A percentile compares a stretch with the other conserved stretches of the same genome.
Evolutionary conservation across 208 protist genomes (phyloP).

Genomic region (Trypanosoma boissoni): DNA sequence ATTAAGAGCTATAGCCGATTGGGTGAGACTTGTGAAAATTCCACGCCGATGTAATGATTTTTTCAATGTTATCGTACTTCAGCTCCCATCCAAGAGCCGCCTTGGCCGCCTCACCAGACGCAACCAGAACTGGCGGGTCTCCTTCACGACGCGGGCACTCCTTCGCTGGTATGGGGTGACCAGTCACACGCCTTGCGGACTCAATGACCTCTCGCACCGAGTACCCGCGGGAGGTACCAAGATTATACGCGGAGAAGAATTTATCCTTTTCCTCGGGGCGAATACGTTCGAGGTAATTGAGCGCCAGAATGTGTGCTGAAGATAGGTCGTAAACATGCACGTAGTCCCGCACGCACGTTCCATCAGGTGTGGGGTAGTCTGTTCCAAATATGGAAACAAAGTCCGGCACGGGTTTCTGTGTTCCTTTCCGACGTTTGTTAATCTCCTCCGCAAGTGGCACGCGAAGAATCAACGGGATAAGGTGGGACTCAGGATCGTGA

Average conservation of each 20-base stretch:
- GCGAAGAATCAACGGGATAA: slow-evolving; percentile 96
- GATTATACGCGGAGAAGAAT: slow-evolving; percentile 92
- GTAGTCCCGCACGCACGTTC: slow-evolving; percentile 97
- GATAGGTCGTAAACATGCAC: slow-evolving; percentile 98
- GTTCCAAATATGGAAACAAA: slow-evolving; percentile 88
- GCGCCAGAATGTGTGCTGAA: slow-evolving; percentile 91
- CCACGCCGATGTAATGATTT: slow-evolving; percentile 81
- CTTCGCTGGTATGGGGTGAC: slow-evolving; percentile 85
- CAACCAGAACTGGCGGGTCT: slow-evolving; percentile 75
- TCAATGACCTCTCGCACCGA: slow-evolving; percentile 95
- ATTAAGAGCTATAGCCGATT: slow-evolving; percentile 27
- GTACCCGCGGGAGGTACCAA: slow-evolving; percentile 94
- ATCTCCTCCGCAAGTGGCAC: slow-evolving; percentile 85
- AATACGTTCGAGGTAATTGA: slow-evolving; percentile 70
- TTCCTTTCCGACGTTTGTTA: slow-evolving; percentile 42
- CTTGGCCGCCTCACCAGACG: slow-evolving; percentile 55
- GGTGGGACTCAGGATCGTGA: slow-evolving; percentile 95
- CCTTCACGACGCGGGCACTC: slow-evolving; percentile 63
- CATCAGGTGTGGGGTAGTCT: slow-evolving; percentile 94
- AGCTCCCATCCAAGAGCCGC: slow-evolving; percentile 68
- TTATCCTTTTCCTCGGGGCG: slow-evolving; percentile 32
- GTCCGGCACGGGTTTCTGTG: slow-evolving; percentile 35
- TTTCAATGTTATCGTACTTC: slow-evolving; percentile 73
- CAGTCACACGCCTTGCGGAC: slow-evolving; percentile 88
- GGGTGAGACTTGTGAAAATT: slow-evolving; percentile 67